A percentile compares a stretch with the other conserved stretches of the same genome.
Evolutionary conservation across 805 yeast genomes (phyloP).

Genomic region (Kodamaea sagamina): DNA sequence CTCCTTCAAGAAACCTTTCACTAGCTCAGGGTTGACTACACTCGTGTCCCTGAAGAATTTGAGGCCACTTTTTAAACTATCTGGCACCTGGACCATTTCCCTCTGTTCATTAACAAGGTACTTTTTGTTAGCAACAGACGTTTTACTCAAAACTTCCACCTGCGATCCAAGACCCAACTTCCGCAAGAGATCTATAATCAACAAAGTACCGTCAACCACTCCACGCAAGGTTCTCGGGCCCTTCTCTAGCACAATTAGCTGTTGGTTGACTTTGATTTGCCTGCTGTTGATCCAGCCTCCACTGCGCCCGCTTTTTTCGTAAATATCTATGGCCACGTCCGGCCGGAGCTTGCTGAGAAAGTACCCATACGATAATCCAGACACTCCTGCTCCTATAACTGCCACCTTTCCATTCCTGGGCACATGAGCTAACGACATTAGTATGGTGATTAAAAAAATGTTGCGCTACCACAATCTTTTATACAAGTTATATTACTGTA

Average conservation of each 20-base stretch:
- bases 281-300: conserved; percentile 84
- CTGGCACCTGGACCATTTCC: conserved; percentile 57
- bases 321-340: conserved; percentile 63
- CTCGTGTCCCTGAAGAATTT: conserved; percentile 42
- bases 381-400: conserved; percentile 85
- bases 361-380: conserved; percentile 77
- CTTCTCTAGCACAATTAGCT: conserved; percentile 57
- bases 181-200: conserved; percentile 61
- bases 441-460: background rate
- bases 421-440: background rate
- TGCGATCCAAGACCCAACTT: conserved; percentile 50
- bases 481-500: background rate
- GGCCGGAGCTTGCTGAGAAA: conserved; percentile 74
- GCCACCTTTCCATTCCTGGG: conserved; percentile 46
- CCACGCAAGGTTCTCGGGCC: conserved; percentile 94
- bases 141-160: conserved; percentile 58
- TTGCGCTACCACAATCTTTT: background rate
- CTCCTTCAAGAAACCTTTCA: conserved; percentile 51
- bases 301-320: conserved; percentile 53
- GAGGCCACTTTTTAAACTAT: conserved; percentile 32
- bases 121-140: conserved; percentile 69
- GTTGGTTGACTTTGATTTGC: conserved; percentile 26
- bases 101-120: conserved; percentile 55
- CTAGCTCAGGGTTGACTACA: conserved; percentile 42
- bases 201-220: conserved; percentile 70